Percentiles rank a stretch among this genome's conserved stretches.
phyloP scores from a whole-genome alignment of 331 rosid genomes.

The Quercus phellos region DNA sequence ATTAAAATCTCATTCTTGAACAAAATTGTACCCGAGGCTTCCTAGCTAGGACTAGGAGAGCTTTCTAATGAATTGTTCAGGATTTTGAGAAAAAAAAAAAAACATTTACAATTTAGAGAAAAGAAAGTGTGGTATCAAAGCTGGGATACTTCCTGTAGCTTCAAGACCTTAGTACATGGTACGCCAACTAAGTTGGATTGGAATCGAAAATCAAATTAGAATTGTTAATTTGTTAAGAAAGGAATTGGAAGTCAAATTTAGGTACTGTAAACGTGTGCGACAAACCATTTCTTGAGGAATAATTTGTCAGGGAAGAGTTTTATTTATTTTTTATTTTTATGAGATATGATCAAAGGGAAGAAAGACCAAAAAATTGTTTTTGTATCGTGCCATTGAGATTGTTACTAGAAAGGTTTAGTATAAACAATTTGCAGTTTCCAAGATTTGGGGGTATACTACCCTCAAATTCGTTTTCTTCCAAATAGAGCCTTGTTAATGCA shows the following conservation, averaged over 20 bases:
- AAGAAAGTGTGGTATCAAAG: slow-evolving; percentile 44
- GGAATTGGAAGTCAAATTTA: slow-evolving; percentile 19
- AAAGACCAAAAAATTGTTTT: slow-evolving; percentile 24
- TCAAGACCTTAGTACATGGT: not conserved
- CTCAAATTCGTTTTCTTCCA: not conserved
- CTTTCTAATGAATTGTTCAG: too few relatives aligned
- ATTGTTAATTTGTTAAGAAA: slow-evolving; percentile 16
- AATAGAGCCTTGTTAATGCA: not conserved
- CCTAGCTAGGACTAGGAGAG: too few relatives aligned
- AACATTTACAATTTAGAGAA: not conserved
- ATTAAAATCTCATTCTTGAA: too few relatives aligned
- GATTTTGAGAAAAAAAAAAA: too few relatives aligned
- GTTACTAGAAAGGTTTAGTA: slow-evolving; percentile 27
- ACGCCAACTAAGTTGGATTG: too few relatives aligned
- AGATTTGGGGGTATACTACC: slow-evolving; percentile 30
- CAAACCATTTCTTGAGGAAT: slow-evolving; percentile 29
- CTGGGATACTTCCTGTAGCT: slow-evolving; percentile 34
- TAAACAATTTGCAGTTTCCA: slow-evolving; percentile 18
- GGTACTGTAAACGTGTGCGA: slow-evolving; percentile 19
- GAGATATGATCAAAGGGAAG: slow-evolving; percentile 34
- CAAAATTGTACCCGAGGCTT: too few relatives aligned
- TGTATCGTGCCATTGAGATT: slow-evolving; percentile 39
- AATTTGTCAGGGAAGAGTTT: slow-evolving; percentile 1
- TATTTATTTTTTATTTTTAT: slow-evolving; percentile 1
- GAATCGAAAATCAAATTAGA: too few relatives aligned